Conservation (phyloP, 208 protist species). For the Herpetomonas tarakana region DNA sequence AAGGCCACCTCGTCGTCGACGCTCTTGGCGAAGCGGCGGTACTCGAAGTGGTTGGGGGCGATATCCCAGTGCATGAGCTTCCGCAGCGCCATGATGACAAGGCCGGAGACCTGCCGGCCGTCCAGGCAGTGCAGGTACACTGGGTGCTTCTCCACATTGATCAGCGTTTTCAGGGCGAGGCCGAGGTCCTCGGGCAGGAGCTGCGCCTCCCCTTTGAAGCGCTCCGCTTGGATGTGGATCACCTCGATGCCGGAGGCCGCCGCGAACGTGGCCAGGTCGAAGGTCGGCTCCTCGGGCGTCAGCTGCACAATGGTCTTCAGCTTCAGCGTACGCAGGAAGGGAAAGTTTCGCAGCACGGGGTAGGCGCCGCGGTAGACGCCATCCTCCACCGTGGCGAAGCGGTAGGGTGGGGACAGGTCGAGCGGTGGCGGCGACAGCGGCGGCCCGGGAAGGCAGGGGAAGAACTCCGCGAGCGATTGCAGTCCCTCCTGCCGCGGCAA, state of each 20-base stretch:
- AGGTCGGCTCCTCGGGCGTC: slow-evolving; percentile 80
- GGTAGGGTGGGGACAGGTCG: slow-evolving; percentile 67
- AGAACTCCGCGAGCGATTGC: neutral
- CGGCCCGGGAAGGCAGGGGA: neutral
- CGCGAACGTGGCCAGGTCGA: slow-evolving; percentile 69
- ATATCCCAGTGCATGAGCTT: slow-evolving; percentile 76
- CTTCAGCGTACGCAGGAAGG: slow-evolving; percentile 43
- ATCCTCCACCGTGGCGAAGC: slow-evolving; percentile 71
- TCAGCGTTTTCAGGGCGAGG: slow-evolving; percentile 53
- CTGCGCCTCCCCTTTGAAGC: slow-evolving; percentile 80
- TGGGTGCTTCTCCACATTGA: slow-evolving; percentile 58
- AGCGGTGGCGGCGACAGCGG: slow-evolving; percentile 26
- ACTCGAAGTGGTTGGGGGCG: slow-evolving; percentile 49
- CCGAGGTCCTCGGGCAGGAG: slow-evolving; percentile 72
- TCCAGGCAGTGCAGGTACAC: slow-evolving; percentile 89
- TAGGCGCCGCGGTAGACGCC: slow-evolving; percentile 85
- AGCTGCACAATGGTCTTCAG: slow-evolving; percentile 76
- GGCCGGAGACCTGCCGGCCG: slow-evolving; percentile 65
- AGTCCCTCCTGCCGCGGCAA: neutral
- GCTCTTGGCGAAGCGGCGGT: slow-evolving; percentile 55
- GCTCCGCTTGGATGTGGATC: slow-evolving; percentile 69
- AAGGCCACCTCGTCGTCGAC: slow-evolving; percentile 69
- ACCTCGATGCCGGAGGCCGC: slow-evolving; percentile 45
- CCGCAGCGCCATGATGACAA: slow-evolving; percentile 74
- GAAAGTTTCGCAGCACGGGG: slow-evolving; percentile 80